phyloP scores from a whole-genome alignment of 257 asterid species.

The Solanum etuberosum region DNA sequence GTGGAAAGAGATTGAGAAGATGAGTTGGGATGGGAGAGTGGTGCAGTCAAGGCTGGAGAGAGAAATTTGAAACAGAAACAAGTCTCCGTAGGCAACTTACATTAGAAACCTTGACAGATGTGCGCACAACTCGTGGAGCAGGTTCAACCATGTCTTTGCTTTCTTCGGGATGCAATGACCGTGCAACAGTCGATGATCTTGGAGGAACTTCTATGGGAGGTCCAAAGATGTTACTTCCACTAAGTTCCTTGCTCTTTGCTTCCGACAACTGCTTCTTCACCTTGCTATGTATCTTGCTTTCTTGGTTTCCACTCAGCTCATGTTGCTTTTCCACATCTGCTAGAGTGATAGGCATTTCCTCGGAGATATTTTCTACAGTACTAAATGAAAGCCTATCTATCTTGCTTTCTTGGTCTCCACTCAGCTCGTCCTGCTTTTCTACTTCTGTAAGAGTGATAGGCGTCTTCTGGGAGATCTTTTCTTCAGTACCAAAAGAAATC shows the following conservation, averaged over 20 bases:
- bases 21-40: neutral
- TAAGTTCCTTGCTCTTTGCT: conserved; percentile 78
- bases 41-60: neutral
- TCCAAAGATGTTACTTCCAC: conserved; percentile 84
- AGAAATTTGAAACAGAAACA: neutral
- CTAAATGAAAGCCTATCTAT: conserved; percentile 49
- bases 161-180: conserved; percentile 38
- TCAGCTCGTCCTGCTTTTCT: conserved; percentile 72
- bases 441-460: conserved; percentile 66
- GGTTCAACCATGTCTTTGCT: conserved; percentile 60
- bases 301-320: conserved; percentile 69
- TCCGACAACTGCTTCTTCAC: conserved; percentile 51
- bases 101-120: conserved; percentile 85
- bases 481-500: conserved; percentile 80
- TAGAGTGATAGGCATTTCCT: conserved; percentile 55
- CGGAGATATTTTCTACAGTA: conserved; percentile 62
- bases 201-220: conserved; percentile 69
- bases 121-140: conserved; percentile 61
- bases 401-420: conserved; percentile 65
- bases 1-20: neutral
- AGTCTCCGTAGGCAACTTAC: conserved; percentile 35
- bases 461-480: conserved; percentile 61
- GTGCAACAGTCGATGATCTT: conserved; percentile 42
- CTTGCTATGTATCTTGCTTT: conserved; percentile 43
- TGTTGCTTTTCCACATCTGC: conserved; percentile 86